Evolutionary conservation across 768 basidiomycete genomes (phyloP).

Genomic region (Russula ochroleuca): DNA sequence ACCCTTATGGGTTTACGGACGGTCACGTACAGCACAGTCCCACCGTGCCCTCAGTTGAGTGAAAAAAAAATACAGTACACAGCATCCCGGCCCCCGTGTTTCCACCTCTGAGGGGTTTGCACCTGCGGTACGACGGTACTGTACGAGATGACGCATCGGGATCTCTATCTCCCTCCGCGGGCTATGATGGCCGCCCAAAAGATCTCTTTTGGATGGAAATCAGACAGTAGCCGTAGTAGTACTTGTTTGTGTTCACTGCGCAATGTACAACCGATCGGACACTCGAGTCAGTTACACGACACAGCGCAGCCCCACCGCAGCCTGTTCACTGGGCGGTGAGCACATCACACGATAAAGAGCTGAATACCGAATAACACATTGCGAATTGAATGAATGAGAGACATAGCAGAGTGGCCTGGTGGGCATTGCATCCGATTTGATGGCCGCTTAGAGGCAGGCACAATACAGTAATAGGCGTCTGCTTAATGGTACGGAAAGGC

Average conservation of each 20-base stretch:
- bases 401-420: background rate
- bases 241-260: background rate
- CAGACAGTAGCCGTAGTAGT: background rate
- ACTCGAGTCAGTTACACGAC: background rate
- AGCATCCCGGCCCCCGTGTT: background rate
- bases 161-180: background rate
- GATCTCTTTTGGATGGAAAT: background rate
- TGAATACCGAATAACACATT: too few species aligned
- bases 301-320: background rate
- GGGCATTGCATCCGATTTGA: background rate
- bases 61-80: background rate
- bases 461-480: background rate
- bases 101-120: background rate
- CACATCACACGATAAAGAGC: background rate
- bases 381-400: too few species aligned
- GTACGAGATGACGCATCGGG: background rate
- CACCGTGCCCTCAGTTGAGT: background rate
- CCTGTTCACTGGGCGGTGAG: background rate
- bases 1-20: background rate
- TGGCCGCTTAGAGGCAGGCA: background rate
- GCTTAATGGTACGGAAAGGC: background rate
- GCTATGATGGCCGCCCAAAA: conserved; percentile 13
- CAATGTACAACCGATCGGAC: background rate
- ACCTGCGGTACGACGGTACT: background rate
- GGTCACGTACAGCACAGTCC: background rate